Conservation (phyloP, 169 alveolate species). For the Perkinsus marinus region DNA sequence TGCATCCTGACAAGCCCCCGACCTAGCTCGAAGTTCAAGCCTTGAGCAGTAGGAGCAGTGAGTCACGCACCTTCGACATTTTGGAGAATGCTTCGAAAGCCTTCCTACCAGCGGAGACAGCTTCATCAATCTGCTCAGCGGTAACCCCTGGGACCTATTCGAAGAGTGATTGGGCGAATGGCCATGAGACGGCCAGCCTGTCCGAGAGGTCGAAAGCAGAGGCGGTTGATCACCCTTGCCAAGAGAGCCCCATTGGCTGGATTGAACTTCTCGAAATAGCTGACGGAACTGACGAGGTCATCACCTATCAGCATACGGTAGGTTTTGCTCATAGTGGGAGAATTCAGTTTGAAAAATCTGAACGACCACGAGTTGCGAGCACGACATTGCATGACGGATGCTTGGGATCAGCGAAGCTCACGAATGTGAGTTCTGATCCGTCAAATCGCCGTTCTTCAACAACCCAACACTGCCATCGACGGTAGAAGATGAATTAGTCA, state of each 20-base stretch:
- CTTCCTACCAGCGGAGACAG: background rate
- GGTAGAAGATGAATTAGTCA: too few relatives aligned
- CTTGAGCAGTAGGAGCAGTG: too few relatives aligned
- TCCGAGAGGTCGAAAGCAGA: too few relatives aligned
- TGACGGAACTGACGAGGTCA: background rate
- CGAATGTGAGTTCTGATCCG: too few relatives aligned
- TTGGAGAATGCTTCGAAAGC: background rate
- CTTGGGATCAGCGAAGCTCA: too few relatives aligned
- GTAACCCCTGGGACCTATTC: background rate
- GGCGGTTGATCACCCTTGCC: too few relatives aligned
- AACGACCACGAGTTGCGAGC: background rate
- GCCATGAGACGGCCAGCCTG: too few relatives aligned
- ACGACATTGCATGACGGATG: too few relatives aligned
- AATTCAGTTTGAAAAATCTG: background rate
- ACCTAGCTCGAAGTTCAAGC: background rate
- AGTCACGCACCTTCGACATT: background rate
- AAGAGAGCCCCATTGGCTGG: background rate
- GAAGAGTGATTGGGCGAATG: background rate
- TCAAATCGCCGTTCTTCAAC: too few relatives aligned
- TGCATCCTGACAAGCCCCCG: background rate
- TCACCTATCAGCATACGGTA: background rate
- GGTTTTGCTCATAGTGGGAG: background rate
- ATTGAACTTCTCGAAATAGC: background rate
- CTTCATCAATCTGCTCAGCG: background rate
- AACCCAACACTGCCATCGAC: too few relatives aligned